phyloP scores from a whole-genome alignment of 169 alveolate species.

The Eimeria tenella region DNA sequence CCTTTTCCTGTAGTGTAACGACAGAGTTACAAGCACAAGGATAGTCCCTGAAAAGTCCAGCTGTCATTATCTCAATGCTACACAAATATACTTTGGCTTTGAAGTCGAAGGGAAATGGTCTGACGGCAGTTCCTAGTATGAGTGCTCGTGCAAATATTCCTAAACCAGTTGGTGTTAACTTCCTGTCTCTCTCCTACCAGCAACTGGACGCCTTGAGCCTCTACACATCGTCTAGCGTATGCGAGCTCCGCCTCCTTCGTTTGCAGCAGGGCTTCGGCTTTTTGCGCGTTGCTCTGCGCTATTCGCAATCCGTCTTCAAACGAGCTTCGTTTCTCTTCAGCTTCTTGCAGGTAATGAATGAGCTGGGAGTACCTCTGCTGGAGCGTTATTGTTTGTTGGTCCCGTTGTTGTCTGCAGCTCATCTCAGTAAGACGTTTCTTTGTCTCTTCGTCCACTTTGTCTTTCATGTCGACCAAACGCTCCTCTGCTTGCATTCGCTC shows the following conservation, averaged over 20 bases:
- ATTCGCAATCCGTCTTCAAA: conserved; percentile 71
- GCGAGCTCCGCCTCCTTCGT: conserved; percentile 47
- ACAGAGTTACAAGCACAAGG: no score
- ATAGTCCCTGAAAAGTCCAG: no score
- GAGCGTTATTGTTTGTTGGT: conserved; percentile 42
- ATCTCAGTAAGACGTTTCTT: background rate
- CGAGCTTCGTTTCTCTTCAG: conserved; percentile 73
- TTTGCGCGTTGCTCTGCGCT: conserved; percentile 57
- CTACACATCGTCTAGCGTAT: conserved; percentile 25
- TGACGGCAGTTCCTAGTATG: no score
- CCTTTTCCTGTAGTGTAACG: conserved; percentile 27
- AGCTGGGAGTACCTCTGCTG: conserved; percentile 72
- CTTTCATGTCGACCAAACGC: conserved; percentile 61
- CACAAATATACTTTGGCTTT: no score
- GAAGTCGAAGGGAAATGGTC: no score
- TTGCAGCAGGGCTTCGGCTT: conserved; percentile 69
- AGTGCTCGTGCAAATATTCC: no score
- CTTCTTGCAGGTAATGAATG: conserved; percentile 64
- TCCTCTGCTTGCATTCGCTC: conserved; percentile 56
- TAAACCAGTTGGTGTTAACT: no score
- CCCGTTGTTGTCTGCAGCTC: conserved; percentile 72
- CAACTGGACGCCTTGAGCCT: conserved; percentile 39
- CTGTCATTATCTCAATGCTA: no score
- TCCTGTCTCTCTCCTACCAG: conserved; percentile 3
- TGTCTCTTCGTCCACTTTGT: background rate